Conservation (phyloP, 2,329 filamentous ascomycete species). For the Ophiognomonia clavigignenti-juglandacearum region DNA sequence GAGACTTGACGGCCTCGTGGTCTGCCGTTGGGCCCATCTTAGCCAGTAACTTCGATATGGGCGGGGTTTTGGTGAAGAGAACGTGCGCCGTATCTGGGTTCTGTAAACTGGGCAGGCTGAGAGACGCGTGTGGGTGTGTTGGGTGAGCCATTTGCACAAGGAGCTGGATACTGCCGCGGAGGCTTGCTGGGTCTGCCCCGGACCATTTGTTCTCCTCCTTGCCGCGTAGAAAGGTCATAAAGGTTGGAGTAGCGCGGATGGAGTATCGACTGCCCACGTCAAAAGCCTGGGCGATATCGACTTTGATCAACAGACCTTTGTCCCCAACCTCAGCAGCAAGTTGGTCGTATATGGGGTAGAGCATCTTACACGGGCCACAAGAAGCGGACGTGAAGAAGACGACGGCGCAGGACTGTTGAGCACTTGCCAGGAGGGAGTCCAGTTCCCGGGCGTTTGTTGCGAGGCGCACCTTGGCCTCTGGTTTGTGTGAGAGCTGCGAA, state of each 20-base stretch:
- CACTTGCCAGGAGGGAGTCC: slow-evolving; percentile 53
- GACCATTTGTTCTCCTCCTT: slow-evolving; percentile 74
- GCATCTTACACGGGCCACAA: slow-evolving; percentile 76
- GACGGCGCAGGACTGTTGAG: slow-evolving; percentile 65
- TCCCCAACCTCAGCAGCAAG: slow-evolving; percentile 68
- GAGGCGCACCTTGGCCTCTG: slow-evolving; percentile 49
- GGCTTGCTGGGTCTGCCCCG: slow-evolving; percentile 63
- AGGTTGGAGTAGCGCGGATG: slow-evolving; percentile 78
- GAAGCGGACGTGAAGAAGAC: slow-evolving; percentile 91
- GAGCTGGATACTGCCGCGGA: slow-evolving; percentile 68
- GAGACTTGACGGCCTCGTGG: slow-evolving; percentile 53
- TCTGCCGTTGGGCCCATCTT: slow-evolving; percentile 68
- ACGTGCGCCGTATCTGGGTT: slow-evolving; percentile 61
- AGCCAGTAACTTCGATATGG: slow-evolving; percentile 71
- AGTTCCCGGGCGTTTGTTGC: slow-evolving; percentile 56
- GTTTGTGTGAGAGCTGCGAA: slow-evolving; percentile 19
- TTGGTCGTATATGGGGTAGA: slow-evolving; percentile 78
- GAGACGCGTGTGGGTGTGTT: slow-evolving; percentile 67
- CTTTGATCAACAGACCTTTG: slow-evolving; percentile 71
- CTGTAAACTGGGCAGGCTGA: slow-evolving; percentile 67
- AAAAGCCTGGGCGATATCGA: slow-evolving; percentile 67
- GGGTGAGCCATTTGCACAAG: slow-evolving; percentile 72
- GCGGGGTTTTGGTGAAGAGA: slow-evolving; percentile 72
- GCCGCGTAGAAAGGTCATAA: slow-evolving; percentile 77
- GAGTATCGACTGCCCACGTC: slow-evolving; percentile 61